These are phyloP conservation scores for Colletotrichum australisinense DNA, from an alignment of 2,329 filamentous ascomycete genomes.

Conservation along the genomic window DNA sequence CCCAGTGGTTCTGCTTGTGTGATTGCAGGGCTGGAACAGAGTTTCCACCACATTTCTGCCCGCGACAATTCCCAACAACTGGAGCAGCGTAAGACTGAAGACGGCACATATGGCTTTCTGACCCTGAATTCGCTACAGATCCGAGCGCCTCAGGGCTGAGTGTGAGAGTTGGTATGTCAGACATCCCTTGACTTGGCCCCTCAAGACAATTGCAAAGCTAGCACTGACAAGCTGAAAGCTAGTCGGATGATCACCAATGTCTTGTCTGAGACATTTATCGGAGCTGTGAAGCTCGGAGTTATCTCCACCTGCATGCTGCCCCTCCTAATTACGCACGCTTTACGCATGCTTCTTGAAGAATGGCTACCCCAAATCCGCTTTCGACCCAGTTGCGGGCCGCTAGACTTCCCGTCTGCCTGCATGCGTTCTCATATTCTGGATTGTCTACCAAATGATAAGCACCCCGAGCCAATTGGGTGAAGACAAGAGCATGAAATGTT, in stretches of 20 bases:
- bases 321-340: neutral
- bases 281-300: neutral
- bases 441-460: neutral
- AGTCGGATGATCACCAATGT: neutral
- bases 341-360: neutral
- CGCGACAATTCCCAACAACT: neutral
- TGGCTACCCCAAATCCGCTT: neutral
- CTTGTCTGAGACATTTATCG: neutral
- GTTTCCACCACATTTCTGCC: neutral
- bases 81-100: neutral
- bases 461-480: neutral
- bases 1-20: too few species aligned
- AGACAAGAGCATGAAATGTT: neutral
- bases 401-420: constrained; percentile 11
- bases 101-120: too few species aligned
- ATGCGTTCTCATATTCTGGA: neutral
- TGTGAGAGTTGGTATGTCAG: neutral
- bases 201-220: neutral
- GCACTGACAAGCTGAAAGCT: neutral
- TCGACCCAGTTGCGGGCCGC: constrained; percentile 17
- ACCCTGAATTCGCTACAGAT: too few species aligned
- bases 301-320: neutral
- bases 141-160: neutral
- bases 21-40: neutral
- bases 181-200: neutral